These are phyloP conservation scores for Carex kokanica DNA, from an alignment of 176 grass and related monocot species.

Conservation along the genomic window DNA sequence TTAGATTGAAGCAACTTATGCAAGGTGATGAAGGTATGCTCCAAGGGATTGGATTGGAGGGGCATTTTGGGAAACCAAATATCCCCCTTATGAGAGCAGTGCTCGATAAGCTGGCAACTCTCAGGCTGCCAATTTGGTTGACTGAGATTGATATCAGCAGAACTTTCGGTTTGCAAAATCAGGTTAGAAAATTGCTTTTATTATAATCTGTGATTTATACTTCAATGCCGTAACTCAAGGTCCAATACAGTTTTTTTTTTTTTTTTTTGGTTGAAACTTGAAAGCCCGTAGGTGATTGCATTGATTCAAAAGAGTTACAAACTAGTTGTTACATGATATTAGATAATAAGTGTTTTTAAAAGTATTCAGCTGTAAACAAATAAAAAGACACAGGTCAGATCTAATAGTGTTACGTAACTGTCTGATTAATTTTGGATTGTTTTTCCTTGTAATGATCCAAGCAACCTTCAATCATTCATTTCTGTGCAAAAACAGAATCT, in stretches of 20 bases:
- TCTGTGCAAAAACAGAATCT: neutral
- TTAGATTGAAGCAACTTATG: slow-evolving; percentile 50
- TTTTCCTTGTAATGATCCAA: neutral
- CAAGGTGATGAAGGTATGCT: slow-evolving; percentile 45
- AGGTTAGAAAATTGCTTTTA: slow-evolving; percentile 33
- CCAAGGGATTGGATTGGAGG: slow-evolving; percentile 81
- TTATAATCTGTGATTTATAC: neutral
- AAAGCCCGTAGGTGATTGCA: too few species aligned
- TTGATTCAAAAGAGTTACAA: too few species aligned
- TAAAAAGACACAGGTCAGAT: neutral
- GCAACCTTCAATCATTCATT: neutral
- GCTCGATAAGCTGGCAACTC: slow-evolving; percentile 72
- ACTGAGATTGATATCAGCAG: slow-evolving; percentile 79
- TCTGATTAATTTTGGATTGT: neutral
- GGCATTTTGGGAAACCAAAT: slow-evolving; percentile 68
- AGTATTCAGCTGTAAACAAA: neutral
- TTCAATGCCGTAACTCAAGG: neutral
- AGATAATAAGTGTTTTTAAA: too few species aligned
- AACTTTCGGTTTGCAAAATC: slow-evolving; percentile 36
- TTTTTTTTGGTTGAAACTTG: too few species aligned
- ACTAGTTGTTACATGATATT: too few species aligned
- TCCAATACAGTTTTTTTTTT: neutral
- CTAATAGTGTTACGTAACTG: neutral
- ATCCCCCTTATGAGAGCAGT: slow-evolving; percentile 70
- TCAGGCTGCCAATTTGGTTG: slow-evolving; percentile 75